Base-by-base conservation (phyloP, 2,329 filamentous ascomycete species). In the Ceratocystis destructans region DNA sequence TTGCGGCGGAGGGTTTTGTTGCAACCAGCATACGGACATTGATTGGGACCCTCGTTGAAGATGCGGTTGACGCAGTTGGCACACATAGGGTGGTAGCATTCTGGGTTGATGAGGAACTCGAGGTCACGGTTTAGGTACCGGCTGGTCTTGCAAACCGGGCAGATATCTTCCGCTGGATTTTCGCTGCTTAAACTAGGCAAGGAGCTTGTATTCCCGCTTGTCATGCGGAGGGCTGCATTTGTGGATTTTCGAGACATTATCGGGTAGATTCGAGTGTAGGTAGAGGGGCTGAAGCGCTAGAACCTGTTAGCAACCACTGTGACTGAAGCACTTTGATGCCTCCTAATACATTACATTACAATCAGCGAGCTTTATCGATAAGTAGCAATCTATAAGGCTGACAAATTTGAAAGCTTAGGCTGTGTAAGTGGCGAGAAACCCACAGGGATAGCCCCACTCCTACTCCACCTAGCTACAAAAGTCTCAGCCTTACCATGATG, bases 21-120 rank as follows among this genome's bases (percentile, higher is more conserved):
- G 77, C 94, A 99, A 50, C 88, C 89, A 0, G 90, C 89, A 67
- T 96, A 90, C 0, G 94, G 94, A 74, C 95, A 99, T 69, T 91
- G 89, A 66, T 91, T 90, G 0, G 94, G 94, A 0, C 94, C 94
- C 66, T 90, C 87, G 45, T 88, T 88, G 81, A 97, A 99, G 72
- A 97, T 89, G 66, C 93, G 88, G 76, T 93, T 89, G 53, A 97
- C 92, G 78, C 94, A 99, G 67, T 89, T 92, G 75, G 90, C 88
- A 80, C 94, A 99, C 90, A 99, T 97, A 71, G 90, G 90, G 80
- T 99, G 94, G 80, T 99, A 99, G 83, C 94, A 99, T 80, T 96
- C 91, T 7, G 93, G 90, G 75, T 97, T 96, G 79, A 99, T 92
- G 71, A 94, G 88, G 78, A 99, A 97, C 70, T 87, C 83, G 83